A percentile compares a stretch with the other conserved stretches of the same genome.
These are phyloP conservation scores for Aspergillus oerlinghausenensis DNA, from an alignment of 2,329 filamentous ascomycete genomes.

Conservation along the genomic window DNA sequence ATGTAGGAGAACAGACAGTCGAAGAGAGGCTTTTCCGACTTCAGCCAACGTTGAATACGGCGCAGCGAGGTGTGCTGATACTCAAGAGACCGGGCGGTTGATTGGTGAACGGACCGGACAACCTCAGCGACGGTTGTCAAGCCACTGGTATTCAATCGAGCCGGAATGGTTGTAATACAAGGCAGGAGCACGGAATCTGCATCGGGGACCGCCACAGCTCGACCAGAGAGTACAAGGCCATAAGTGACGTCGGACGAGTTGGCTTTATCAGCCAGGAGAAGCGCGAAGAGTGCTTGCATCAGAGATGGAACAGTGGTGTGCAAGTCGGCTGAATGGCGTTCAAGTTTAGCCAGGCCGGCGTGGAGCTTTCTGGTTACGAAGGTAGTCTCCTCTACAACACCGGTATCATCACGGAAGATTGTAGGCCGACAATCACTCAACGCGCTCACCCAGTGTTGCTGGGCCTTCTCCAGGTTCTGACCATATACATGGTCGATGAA, in stretches of 20 bases:
- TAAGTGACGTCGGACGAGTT: slow-evolving; percentile 28
- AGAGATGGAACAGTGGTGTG: slow-evolving; percentile 29
- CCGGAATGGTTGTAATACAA: slow-evolving; percentile 36
- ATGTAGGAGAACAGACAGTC: slow-evolving; percentile 34
- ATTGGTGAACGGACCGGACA: slow-evolving; percentile 19
- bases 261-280: slow-evolving; percentile 28
- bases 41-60: slow-evolving; percentile 33
- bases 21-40: slow-evolving; percentile 28
- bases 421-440: slow-evolving; percentile 22
- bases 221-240: slow-evolving; percentile 30
- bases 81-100: slow-evolving; percentile 25
- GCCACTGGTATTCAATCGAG: slow-evolving; percentile 23
- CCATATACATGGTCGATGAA: slow-evolving; percentile 26
- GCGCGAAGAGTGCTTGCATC: slow-evolving; percentile 31
- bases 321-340: slow-evolving; percentile 21
- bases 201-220: slow-evolving; percentile 26
- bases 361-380: slow-evolving; percentile 11
- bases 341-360: slow-evolving; percentile 21
- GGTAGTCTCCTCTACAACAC: slow-evolving; percentile 7
- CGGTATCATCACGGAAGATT: slow-evolving; percentile 7
- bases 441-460: slow-evolving; percentile 23
- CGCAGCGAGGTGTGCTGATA: slow-evolving; percentile 34
- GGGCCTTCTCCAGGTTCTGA: slow-evolving; percentile 22
- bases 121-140: slow-evolving; percentile 20
- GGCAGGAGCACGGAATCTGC: slow-evolving; percentile 31